phyloP scores from a whole-genome alignment of 192 early-diverging fungal species.

The Linderina pennispora region DNA sequence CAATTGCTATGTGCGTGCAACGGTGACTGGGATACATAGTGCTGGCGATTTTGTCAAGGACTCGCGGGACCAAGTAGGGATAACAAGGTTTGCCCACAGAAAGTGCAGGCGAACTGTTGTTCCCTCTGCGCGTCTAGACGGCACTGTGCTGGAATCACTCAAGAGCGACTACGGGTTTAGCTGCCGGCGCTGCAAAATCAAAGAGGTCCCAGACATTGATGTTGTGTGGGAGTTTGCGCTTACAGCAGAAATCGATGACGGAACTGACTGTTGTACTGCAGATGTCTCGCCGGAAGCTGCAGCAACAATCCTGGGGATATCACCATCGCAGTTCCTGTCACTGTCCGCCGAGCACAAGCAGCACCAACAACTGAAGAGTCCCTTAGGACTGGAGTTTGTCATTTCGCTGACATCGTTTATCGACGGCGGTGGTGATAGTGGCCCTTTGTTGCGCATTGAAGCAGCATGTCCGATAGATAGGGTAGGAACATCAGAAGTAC shows the following conservation, averaged over 20 bases:
- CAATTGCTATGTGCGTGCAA: no score
- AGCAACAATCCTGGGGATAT: constrained; percentile 7
- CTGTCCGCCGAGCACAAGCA: constrained; percentile 17
- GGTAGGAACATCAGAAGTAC: no score
- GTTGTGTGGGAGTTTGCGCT: constrained; percentile 20
- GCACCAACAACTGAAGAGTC: constrained; percentile 3
- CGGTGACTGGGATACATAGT: no score
- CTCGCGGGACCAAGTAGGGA: constrained; percentile 18
- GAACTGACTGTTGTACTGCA: constrained; percentile 6
- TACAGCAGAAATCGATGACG: constrained; percentile 15
- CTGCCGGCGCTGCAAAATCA: constrained; percentile 13
- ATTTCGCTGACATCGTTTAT: constrained; percentile 18
- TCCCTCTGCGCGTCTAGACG: not conserved
- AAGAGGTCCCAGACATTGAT: not conserved
- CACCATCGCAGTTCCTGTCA: constrained; percentile 26
- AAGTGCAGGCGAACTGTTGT: constrained; percentile 8
- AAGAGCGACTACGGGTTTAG: constrained; percentile 13
- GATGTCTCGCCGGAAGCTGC: constrained; percentile 11
- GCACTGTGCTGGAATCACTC: constrained; percentile 9
- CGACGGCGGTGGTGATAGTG: no score
- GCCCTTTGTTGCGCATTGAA: constrained; percentile 22
- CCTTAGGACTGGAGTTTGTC: constrained; percentile 21
- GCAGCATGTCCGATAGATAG: constrained; percentile 13
- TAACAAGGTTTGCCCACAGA: constrained; percentile 23
- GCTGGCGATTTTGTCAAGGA: no score